phyloP scores from a whole-genome alignment of 1,139 yeast genomes.

The Hanseniaspora uvarum region DNA sequence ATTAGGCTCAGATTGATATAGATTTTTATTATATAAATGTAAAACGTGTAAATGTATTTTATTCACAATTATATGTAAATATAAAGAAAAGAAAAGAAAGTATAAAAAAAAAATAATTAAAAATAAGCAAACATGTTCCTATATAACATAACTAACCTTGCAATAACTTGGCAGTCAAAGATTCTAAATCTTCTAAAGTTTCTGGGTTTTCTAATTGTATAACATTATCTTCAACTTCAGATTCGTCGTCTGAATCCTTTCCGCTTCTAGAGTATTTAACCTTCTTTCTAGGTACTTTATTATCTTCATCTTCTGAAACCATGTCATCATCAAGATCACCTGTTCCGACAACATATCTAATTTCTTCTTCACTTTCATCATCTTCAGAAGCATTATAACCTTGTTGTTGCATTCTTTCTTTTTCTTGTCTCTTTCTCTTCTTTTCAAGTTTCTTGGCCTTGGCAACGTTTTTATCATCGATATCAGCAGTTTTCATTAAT shows the following conservation, averaged over 20 bases:
- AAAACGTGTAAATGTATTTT: neutral
- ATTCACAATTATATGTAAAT: neutral
- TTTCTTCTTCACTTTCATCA: slow-evolving; percentile 28
- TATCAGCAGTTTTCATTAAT: slow-evolving; percentile 61
- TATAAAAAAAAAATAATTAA: neutral
- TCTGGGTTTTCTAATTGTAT: slow-evolving; percentile 80
- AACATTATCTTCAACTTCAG: slow-evolving; percentile 33
- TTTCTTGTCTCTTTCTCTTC: slow-evolving; percentile 79
- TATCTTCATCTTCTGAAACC: slow-evolving; percentile 32
- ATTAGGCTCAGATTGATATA: slow-evolving; percentile 33
- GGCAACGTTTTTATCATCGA: slow-evolving; percentile 71
- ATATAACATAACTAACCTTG: slow-evolving; percentile 19
- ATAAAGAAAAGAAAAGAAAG: too few relatives aligned
- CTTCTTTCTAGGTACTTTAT: slow-evolving; percentile 35
- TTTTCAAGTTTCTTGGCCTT: slow-evolving; percentile 74
- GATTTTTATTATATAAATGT: neutral
- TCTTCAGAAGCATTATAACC: slow-evolving; percentile 31
- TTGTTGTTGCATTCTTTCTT: slow-evolving; percentile 49
- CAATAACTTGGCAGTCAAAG: slow-evolving; percentile 64
- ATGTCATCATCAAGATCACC: slow-evolving; percentile 34
- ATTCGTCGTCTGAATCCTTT: slow-evolving; percentile 29
- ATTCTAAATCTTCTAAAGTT: slow-evolving; percentile 86
- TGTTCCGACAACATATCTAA: slow-evolving; percentile 28
- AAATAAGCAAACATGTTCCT: neutral
- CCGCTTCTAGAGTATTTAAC: slow-evolving; percentile 28